Conservation (phyloP, 441 rosid genomes). For the Heliophila coronopifolia region DNA sequence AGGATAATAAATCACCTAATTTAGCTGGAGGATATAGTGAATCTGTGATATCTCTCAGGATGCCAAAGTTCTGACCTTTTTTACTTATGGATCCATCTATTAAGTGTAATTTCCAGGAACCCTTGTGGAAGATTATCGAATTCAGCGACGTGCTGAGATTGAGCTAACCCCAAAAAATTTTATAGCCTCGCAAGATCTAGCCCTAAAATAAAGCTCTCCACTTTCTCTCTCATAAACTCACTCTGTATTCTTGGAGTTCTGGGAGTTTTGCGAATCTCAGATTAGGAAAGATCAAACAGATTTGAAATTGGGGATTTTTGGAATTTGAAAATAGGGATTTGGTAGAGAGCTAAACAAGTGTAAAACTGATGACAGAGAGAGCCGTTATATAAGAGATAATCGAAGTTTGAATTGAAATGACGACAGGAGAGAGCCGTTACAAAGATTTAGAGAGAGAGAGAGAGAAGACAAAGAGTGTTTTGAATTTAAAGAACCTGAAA, state of each 20-base stretch:
- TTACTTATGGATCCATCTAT: conserved; percentile 18
- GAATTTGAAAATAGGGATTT: not conserved
- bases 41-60: conserved; percentile 8
- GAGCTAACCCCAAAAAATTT: not conserved
- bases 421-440: conserved; percentile 33
- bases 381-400: conserved; percentile 8
- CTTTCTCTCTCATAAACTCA: conserved; percentile 7
- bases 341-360: conserved; percentile 20
- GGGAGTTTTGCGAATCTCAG: conserved; percentile 6
- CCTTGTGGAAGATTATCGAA: not conserved
- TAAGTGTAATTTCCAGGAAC: not conserved
- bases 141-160: not conserved
- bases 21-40: not conserved
- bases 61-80: conserved; percentile 11
- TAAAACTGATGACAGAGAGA: conserved; percentile 8
- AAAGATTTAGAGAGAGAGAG: conserved; percentile 10
- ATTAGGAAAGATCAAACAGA: conserved; percentile 11
- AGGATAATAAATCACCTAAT: not conserved
- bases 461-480: conserved; percentile 13
- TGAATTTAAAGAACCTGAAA: conserved; percentile 23
- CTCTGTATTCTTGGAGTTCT: not conserved
- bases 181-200: not conserved
- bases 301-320: not conserved
- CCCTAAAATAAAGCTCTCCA: conserved; percentile 4
- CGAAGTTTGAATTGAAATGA: conserved; percentile 27